Evolutionary conservation across 305 asterid species (phyloP).

Genomic region (Fraxinus ornus): DNA sequence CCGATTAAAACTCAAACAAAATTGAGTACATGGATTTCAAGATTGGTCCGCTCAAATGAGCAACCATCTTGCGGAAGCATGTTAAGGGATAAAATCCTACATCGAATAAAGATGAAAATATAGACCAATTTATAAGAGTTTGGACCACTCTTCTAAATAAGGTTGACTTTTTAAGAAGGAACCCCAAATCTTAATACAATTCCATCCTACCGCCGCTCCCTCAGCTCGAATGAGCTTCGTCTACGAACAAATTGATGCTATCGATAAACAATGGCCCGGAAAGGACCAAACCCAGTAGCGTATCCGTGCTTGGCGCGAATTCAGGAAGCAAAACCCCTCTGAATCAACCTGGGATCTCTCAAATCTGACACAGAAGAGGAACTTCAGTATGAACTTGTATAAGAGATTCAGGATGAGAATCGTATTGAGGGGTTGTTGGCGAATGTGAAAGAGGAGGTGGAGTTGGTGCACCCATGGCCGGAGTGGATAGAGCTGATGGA

Average conservation of each 20-base stretch:
- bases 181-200: too few relatives aligned
- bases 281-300: slow-evolving; percentile 80
- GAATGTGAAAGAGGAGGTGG: slow-evolving; percentile 52
- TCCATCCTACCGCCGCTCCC: too few relatives aligned
- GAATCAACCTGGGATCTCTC: slow-evolving; percentile 25
- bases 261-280: slow-evolving; percentile 59
- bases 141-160: too few relatives aligned
- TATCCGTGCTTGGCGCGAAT: slow-evolving; percentile 82
- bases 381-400: slow-evolving; percentile 37
- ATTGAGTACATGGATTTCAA: too few relatives aligned
- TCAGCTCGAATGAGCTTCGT: slow-evolving; percentile 81
- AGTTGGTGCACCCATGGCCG: slow-evolving; percentile 87
- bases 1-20: too few relatives aligned
- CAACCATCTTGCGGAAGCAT: too few relatives aligned
- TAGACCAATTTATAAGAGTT: too few relatives aligned
- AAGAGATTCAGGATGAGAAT: slow-evolving; percentile 23
- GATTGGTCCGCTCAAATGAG: too few relatives aligned
- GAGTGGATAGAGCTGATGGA: slow-evolving; percentile 94
- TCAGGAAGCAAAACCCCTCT: slow-evolving; percentile 44
- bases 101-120: too few relatives aligned
- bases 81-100: too few relatives aligned
- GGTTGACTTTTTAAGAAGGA: too few relatives aligned
- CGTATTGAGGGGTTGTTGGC: slow-evolving; percentile 35
- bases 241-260: slow-evolving; percentile 84
- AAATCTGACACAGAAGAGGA: slow-evolving; percentile 27